Base-by-base conservation (phyloP, 371 early-diverging fungal genomes). In the Mucor saturninus region DNA sequence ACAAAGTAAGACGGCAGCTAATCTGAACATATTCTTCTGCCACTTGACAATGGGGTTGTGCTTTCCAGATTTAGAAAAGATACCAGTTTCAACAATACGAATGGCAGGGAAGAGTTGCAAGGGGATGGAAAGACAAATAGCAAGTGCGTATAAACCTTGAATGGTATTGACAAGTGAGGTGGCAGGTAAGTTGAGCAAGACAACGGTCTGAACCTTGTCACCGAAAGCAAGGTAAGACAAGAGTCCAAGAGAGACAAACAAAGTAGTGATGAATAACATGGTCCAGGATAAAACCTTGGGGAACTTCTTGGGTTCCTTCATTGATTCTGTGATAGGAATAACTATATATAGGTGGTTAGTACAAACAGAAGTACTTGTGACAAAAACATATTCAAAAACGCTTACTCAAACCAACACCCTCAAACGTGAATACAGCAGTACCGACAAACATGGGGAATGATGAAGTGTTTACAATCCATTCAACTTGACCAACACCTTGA, bases 391-490 rank as follows among this genome's bases (percentile, higher is more conserved):
- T 38, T 14, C 74, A 11, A 55, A 46, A 56, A 9, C 26, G 13
- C 32, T 60, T 72, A 76, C 87, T 54, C 85, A 78, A 78, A 40
- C 95, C 93, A 56, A 93, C 91, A 30, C 95, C 95, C 72, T 95
- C 95, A 71, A 90, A 95, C 0, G 94, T 92, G 70, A 92, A 95
- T 43, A 94, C 89, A 57, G 94, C 92, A 7, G 94, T 94, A 56
- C 95, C 95, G 54, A 95, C 86, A 66, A 93, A 92, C 61, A 92
- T 73, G 4, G 91, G 83, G 69, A 93, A 93, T 13, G 87, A 75
- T 14, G 70, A 64, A n/a, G 83, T 65, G 46, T 88, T 87, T 60
- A 84, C 78, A 26, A 77, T 29, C 78, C 84, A 81, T 54, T 74
- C 75, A 7, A 84, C 75, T 29, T 79, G 61, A 31, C 83, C 86